phyloP scores from a whole-genome alignment of 2,329 filamentous ascomycete species.

The Pestalotiopsis sp. region DNA sequence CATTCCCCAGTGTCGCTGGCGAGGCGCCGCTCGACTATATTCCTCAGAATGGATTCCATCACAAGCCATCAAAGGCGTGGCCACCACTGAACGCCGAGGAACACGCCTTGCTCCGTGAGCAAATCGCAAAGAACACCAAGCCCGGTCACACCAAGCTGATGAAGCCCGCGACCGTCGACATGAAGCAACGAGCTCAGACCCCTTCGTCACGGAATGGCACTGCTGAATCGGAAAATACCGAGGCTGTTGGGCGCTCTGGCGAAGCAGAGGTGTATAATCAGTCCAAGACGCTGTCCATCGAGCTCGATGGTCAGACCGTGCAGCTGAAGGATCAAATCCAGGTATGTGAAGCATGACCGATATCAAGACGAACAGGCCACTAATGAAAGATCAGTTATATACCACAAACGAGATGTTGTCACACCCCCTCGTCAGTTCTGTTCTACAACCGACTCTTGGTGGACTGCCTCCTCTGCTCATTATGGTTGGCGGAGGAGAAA shows the following conservation, averaged over 20 bases:
- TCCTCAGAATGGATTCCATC: slow-evolving; percentile 82
- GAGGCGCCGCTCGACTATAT: slow-evolving; percentile 84
- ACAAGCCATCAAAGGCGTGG: slow-evolving; percentile 89
- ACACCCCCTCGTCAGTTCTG: slow-evolving; percentile 88
- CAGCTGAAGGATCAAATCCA: slow-evolving; percentile 91
- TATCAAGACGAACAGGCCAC: background rate
- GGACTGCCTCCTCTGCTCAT: slow-evolving; percentile 87
- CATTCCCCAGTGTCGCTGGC: slow-evolving; percentile 83
- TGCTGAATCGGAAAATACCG: slow-evolving; percentile 3
- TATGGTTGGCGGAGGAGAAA: slow-evolving; percentile 84
- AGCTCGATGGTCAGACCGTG: slow-evolving; percentile 70
- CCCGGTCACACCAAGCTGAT: slow-evolving; percentile 30
- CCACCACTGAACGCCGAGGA: slow-evolving; percentile 86
- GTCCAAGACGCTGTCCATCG: slow-evolving; percentile 55
- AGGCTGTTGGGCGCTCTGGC: slow-evolving; percentile 9
- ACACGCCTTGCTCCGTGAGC: slow-evolving; percentile 52
- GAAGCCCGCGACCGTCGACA: slow-evolving; percentile 37
- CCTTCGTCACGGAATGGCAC: slow-evolving; percentile 15
- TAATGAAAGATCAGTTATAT: slow-evolving; percentile 51
- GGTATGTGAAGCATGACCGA: slow-evolving; percentile 41
- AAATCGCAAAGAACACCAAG: slow-evolving; percentile 46
- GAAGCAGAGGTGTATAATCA: slow-evolving; percentile 7
- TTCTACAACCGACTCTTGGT: slow-evolving; percentile 84
- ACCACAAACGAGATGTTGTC: slow-evolving; percentile 82
- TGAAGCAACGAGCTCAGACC: slow-evolving; percentile 23